Percentiles rank a stretch among this genome's conserved stretches.
These are phyloP conservation scores for Populus hybrid DNA, from an alignment of 441 rosid species.

Conservation along the genomic window DNA sequence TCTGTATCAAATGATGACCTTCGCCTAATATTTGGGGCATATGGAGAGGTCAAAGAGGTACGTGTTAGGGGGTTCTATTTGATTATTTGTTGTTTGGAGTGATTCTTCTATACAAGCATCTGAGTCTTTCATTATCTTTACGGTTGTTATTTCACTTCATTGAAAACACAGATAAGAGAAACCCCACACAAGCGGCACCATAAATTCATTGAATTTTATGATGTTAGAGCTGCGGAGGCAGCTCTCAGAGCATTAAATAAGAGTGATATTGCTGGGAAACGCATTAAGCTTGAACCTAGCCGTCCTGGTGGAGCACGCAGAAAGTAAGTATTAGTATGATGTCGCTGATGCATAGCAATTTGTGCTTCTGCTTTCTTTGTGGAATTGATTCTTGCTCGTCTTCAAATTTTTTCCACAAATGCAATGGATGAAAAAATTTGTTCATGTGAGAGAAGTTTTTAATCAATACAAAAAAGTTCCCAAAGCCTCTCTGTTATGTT, in stretches of 20 bases:
- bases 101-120: background rate
- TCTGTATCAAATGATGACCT: conserved; percentile 81
- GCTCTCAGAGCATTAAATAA: conserved; percentile 78
- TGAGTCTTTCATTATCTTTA: background rate
- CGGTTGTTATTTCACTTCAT: conserved; percentile 1
- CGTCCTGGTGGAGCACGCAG: conserved; percentile 93
- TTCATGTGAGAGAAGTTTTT: background rate
- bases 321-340: conserved; percentile 42
- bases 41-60: conserved; percentile 93
- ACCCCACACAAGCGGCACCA: conserved; percentile 82
- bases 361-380: background rate
- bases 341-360: conserved; percentile 5
- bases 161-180: conserved; percentile 71
- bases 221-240: conserved; percentile 83
- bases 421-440: background rate
- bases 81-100: background rate
- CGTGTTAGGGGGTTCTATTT: background rate
- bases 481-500: background rate
- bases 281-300: conserved; percentile 92
- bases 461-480: background rate
- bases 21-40: conserved; percentile 66
- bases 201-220: conserved; percentile 82
- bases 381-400: background rate
- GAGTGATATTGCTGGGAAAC: conserved; percentile 87
- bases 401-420: background rate